These are phyloP conservation scores for Beauveria bassiana DNA, from an alignment of 2,329 filamentous ascomycete species.

Conservation along the genomic window DNA sequence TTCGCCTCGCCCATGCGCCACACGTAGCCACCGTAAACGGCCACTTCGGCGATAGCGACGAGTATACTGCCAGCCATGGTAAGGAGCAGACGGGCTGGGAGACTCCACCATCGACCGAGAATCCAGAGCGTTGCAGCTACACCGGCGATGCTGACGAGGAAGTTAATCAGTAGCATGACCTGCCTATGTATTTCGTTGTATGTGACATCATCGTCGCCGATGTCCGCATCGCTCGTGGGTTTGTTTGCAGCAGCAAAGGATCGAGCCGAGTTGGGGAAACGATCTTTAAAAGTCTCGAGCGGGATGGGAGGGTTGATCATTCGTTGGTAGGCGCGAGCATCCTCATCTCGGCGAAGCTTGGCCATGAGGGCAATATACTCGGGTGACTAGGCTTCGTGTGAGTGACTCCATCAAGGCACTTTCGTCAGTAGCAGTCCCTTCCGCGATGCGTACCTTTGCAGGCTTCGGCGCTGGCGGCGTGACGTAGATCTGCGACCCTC, in stretches of 20 bases:
- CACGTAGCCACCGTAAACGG: slow-evolving; percentile 68
- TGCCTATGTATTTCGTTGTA: slow-evolving; percentile 73
- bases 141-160: slow-evolving; percentile 77
- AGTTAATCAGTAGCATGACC: slow-evolving; percentile 78
- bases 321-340: slow-evolving; percentile 72
- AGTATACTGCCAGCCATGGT: slow-evolving; percentile 62
- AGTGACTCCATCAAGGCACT: slow-evolving; percentile 38
- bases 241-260: slow-evolving; percentile 49
- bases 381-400: slow-evolving; percentile 44
- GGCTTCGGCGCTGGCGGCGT: slow-evolving; percentile 75
- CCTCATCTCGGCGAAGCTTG: slow-evolving; percentile 72
- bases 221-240: slow-evolving; percentile 36
- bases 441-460: slow-evolving; percentile 21
- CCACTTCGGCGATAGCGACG: slow-evolving; percentile 69
- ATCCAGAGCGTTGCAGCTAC: slow-evolving; percentile 72
- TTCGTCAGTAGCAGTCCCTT: slow-evolving; percentile 35
- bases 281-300: slow-evolving; percentile 51
- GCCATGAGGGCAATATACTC: slow-evolving; percentile 88
- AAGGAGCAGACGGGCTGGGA: slow-evolving; percentile 60
- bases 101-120: slow-evolving; percentile 67
- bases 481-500: slow-evolving; percentile 63
- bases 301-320: slow-evolving; percentile 59
- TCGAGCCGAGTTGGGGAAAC: slow-evolving; percentile 47
- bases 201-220: slow-evolving; percentile 56
- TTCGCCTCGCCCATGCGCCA: slow-evolving; percentile 64